phyloP scores from a whole-genome alignment of 2,329 filamentous ascomycete species.

The Apiospora malaysiana region DNA sequence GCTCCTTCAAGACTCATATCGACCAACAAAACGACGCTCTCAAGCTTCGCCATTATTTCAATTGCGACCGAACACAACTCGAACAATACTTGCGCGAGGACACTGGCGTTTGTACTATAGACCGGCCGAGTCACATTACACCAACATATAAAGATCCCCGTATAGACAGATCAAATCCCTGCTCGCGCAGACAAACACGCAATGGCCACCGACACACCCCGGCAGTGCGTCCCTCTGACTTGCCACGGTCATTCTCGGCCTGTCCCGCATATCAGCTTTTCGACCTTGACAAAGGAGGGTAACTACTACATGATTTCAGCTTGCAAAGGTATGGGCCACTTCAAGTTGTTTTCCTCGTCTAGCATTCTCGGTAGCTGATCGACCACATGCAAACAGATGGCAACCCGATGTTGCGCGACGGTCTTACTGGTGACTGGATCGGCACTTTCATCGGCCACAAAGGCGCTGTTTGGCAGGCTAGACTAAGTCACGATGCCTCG shows the following conservation, averaged over 20 bases:
- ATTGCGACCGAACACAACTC: neutral
- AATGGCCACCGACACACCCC: slow-evolving; percentile 36
- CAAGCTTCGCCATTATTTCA: neutral
- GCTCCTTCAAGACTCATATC: neutral
- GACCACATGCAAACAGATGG: slow-evolving; percentile 67
- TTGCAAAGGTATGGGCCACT: slow-evolving; percentile 73
- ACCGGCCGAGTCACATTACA: neutral
- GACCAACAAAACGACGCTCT: neutral
- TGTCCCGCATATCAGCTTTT: slow-evolving; percentile 91
- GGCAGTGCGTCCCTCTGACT: slow-evolving; percentile 74
- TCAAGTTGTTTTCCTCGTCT: slow-evolving; percentile 24
- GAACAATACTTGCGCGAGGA: neutral
- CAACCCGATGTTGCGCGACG: slow-evolving; percentile 97
- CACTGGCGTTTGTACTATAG: neutral
- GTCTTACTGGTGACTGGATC: slow-evolving; percentile 96
- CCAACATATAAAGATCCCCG: neutral
- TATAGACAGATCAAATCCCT: neutral
- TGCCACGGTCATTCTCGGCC: slow-evolving; percentile 94
- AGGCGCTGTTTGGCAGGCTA: slow-evolving; percentile 95
- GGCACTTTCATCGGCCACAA: slow-evolving; percentile 98
- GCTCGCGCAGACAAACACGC: slow-evolving; percentile 12
- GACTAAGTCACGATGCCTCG: slow-evolving; percentile 84
- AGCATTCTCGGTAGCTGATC: slow-evolving; percentile 27
- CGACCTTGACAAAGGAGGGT: slow-evolving; percentile 79
- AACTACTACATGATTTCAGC: slow-evolving; percentile 93